Base-by-base conservation (phyloP, 257 asterid species). In the Verbascum thapsus region DNA sequence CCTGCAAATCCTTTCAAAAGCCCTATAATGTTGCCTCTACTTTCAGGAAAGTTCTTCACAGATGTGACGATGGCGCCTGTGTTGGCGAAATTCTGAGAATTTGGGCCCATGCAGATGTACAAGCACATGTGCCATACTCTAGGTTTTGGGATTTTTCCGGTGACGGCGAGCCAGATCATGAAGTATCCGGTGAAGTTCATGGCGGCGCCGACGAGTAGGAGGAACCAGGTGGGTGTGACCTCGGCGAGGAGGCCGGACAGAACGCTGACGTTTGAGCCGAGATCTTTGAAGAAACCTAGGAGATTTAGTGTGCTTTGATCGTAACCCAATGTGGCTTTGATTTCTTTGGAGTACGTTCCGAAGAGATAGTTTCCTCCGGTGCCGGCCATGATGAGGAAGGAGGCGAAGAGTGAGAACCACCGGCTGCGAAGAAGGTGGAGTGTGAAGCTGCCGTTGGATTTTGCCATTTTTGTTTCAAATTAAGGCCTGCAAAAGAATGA, bases 371-470 rank as follows among this genome's bases (percentile, higher is more conserved):
- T 86, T 0, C 95, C 97, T 12, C 97, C 97, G 0, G 97, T 95
- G 5, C 95, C 97, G 16, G 95, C 85, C 97, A 86, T 89, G 57
- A 89, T 64, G 15, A 89, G 81, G 67, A 89, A 80, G 4, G 97
- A 77, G 18, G 95, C 95, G 62, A 82, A 89, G 0, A 89, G 89
- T n/a, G 95, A 84, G 64, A 89, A 89, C 97, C 97, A 89, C 52
- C 95, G 69, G 11, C 95, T 95, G 17, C 76, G 72, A 32, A 85
- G 8, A 6, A 88, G 76, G 69, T 84, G 88, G 18, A 48, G 58
- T 0, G 76, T 65, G 57, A 85, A 83, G 23, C 68, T 26, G 6
- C 48, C 10, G 39, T 10, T 47, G 64, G 15, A 15, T 41, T 15
- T 58, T 0, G 10, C 79, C 11, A 52, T 50, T 3, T 10, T 12